A percentile compares a stretch with the other conserved stretches of the same genome.
These are phyloP conservation scores for Marchantia paleacea DNA, from an alignment of 225 moss, liverwort and hornwort genomes.

Conservation along the genomic window DNA sequence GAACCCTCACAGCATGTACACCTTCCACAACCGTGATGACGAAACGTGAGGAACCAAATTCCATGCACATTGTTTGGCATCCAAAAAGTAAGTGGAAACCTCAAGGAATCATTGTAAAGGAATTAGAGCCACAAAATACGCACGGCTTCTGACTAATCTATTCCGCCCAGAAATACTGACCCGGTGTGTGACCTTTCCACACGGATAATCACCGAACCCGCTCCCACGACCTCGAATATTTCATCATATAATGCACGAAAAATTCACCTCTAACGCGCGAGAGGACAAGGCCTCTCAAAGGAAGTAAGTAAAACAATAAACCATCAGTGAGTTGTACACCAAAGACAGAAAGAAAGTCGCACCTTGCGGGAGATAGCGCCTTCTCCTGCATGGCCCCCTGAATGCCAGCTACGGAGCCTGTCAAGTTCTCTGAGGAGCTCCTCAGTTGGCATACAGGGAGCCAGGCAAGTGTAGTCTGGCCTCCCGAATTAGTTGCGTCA, in stretches of 20 bases:
- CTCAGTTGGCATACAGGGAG: constrained; percentile 57
- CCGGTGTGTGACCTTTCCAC: not conserved
- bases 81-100: too few relatives aligned
- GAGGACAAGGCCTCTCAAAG: not conserved
- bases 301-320: not conserved
- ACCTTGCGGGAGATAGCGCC: constrained; percentile 11
- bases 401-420: constrained; percentile 44
- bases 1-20: not conserved
- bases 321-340: not conserved
- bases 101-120: too few relatives aligned
- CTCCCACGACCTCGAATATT: not conserved
- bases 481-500: not conserved
- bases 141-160: too few relatives aligned
- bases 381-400: constrained; percentile 43
- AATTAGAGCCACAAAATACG: too few relatives aligned
- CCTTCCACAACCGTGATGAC: too few relatives aligned
- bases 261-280: not conserved
- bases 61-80: not conserved
- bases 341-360: not conserved
- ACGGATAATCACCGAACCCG: not conserved
- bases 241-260: not conserved
- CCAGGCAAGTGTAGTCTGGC: constrained; percentile 35
- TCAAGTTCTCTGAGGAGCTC: constrained; percentile 40
- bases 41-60: not conserved
- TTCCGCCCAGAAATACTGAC: too few relatives aligned